These are phyloP conservation scores for Trichaptum fuscoviolaceum DNA, from an alignment of 768 basidiomycete species.

Conservation along the genomic window DNA sequence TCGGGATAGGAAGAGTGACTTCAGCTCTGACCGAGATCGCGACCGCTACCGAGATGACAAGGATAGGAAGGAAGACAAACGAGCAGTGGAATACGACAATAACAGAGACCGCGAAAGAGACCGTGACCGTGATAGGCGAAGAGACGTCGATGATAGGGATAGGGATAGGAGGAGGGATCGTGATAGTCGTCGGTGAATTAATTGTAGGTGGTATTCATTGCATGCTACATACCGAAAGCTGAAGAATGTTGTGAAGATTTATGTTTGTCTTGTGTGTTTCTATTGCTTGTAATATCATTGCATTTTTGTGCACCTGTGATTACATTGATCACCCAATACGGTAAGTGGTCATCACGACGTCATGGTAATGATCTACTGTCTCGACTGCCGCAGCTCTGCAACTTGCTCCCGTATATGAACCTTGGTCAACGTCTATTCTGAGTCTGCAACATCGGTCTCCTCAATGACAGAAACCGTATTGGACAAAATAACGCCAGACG, in stretches of 20 bases:
- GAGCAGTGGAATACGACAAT: slow-evolving; percentile 23
- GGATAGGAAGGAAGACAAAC: slow-evolving; percentile 4
- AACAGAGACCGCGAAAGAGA: slow-evolving; percentile 24
- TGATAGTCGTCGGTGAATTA: slow-evolving; percentile 10
- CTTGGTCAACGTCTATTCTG: background rate
- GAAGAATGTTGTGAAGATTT: background rate
- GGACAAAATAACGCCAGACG: background rate
- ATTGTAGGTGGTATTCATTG: background rate
- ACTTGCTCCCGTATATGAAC: background rate
- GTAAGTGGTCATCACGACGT: background rate
- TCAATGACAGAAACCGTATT: background rate
- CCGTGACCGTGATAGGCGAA: slow-evolving; percentile 25
- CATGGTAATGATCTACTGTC: background rate
- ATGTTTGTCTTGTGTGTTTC: background rate
- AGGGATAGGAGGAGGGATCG: slow-evolving; percentile 29
- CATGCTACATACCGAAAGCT: background rate
- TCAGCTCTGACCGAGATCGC: slow-evolving; percentile 2
- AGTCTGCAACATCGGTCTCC: background rate
- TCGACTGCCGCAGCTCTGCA: background rate
- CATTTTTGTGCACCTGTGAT: background rate
- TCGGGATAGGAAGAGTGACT: slow-evolving; percentile 12
- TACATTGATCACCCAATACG: background rate
- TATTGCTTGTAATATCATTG: background rate
- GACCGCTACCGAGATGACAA: slow-evolving; percentile 11
- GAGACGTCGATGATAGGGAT: slow-evolving; percentile 23